A percentile compares a stretch with the other conserved stretches of the same genome.
Conservation (phyloP, 2,329 filamentous ascomycete species). For the Ophiostoma piceae region DNA sequence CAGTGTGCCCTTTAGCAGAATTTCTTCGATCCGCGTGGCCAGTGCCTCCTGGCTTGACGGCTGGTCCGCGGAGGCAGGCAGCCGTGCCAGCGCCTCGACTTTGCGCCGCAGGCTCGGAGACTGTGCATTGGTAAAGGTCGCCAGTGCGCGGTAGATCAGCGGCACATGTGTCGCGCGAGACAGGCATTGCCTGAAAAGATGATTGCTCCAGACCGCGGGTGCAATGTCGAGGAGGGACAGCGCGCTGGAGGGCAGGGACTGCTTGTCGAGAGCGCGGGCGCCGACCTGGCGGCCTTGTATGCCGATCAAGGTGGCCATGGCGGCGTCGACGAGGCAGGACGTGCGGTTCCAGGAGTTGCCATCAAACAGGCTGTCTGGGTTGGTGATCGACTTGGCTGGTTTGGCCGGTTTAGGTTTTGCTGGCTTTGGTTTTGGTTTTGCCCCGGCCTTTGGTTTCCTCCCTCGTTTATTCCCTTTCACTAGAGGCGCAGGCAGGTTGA, state of each 20-base stretch:
- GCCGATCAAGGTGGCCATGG: slow-evolving; percentile 15
- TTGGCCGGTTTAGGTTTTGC: background rate
- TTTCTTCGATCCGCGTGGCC: slow-evolving; percentile 20
- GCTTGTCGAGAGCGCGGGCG: slow-evolving; percentile 5
- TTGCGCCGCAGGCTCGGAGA: slow-evolving; percentile 24
- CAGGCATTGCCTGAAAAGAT: slow-evolving; percentile 25
- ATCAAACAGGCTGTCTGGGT: background rate
- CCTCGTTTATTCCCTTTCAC: background rate
- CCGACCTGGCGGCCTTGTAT: slow-evolving; percentile 22
- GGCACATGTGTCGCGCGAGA: slow-evolving; percentile 19
- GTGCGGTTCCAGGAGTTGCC: background rate
- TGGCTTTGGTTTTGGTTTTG: background rate
- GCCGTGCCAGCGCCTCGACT: background rate
- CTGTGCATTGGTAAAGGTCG: slow-evolving; percentile 23
- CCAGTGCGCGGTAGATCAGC: slow-evolving; percentile 21
- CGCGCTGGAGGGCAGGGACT: background rate
- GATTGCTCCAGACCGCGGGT: slow-evolving; percentile 27
- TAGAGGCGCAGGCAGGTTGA: background rate
- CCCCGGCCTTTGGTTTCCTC: background rate
- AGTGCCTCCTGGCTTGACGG: background rate
- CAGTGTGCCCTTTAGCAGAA: slow-evolving; percentile 21
- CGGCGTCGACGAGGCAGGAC: slow-evolving; percentile 7
- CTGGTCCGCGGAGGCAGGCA: background rate
- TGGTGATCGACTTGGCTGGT: no score
- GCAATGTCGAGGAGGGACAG: slow-evolving; percentile 26